A percentile compares a stretch with the other conserved stretches of the same genome.
These are phyloP conservation scores for Carallia pectinifolia DNA, from an alignment of 345 rosid species.

Conservation along the genomic window DNA sequence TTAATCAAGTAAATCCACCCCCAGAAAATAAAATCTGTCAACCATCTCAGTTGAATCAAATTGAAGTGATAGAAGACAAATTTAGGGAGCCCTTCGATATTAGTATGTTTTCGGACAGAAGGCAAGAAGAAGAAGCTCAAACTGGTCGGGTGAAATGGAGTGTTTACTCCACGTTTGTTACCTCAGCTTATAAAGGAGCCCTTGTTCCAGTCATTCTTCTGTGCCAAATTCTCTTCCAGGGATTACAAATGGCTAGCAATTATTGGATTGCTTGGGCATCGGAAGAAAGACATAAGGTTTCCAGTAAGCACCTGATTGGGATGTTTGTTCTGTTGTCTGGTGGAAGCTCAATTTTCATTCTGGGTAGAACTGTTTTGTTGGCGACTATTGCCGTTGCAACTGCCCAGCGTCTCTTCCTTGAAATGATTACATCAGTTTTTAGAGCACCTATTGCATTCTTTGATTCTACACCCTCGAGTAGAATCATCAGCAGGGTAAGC, in stretches of 20 bases:
- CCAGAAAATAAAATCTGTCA: constrained; percentile 18
- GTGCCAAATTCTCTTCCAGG: constrained; percentile 59
- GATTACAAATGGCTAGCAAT: constrained; percentile 64
- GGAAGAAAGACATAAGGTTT: constrained; percentile 34
- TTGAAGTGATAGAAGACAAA: constrained; percentile 45
- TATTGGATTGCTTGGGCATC: constrained; percentile 81
- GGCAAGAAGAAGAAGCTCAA: constrained; percentile 47
- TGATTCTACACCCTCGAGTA: constrained; percentile 67
- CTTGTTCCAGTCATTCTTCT: constrained; percentile 50
- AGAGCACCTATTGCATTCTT: constrained; percentile 67
- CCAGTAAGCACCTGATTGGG: constrained; percentile 41
- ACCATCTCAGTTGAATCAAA: constrained; percentile 29
- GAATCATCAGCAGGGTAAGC: constrained; percentile 62
- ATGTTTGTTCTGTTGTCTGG: constrained; percentile 51
- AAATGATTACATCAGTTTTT: constrained; percentile 58
- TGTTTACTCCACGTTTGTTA: constrained; percentile 54
- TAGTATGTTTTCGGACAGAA: constrained; percentile 19
- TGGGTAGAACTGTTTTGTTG: constrained; percentile 63
- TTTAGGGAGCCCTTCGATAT: constrained; percentile 16
- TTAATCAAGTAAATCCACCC: constrained; percentile 46
- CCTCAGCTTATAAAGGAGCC: constrained; percentile 48
- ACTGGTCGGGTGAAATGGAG: constrained; percentile 64
- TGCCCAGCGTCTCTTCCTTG: constrained; percentile 52
- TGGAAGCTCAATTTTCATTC: constrained; percentile 62
- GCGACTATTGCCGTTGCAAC: constrained; percentile 59